Evolutionary conservation across 768 basidiomycete species (phyloP), one percentile per base, ranked within the genome.

Genomic region (Mycena sanguinolenta): DNA sequence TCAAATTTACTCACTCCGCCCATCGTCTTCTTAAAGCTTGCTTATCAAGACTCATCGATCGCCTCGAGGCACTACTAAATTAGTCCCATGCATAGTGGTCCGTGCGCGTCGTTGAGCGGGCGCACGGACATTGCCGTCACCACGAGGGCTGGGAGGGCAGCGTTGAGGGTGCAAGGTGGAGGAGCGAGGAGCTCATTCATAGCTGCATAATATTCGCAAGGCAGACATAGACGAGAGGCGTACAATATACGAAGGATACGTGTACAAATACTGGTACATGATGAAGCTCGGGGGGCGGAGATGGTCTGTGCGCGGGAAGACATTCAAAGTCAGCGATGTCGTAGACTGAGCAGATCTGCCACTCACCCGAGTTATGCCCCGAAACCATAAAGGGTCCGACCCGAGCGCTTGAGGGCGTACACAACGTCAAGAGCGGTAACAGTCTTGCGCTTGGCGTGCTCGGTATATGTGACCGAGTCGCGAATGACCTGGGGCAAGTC

Each of bases 341-440:
- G 9, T 4, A 14, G 21, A 46, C 19, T 0, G 14, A 25, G 2
- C 34, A 57, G 12, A 13, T 13, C 55, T n/a, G 6, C 23, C 21
- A 57, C 55, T 34, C 34, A 54, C 55, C 55, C 6, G 3, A 38
- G 12, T 84, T 84, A 92, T 74, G 90, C 91, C 82, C 92, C 92
- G 82, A 93, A 92, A 82, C 92, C 93, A 77, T 94, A 94, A 50
- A 94, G 87, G 64, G 92, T 94, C 72, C 92, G 89, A 10, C 90
- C 90, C 8, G 89, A 90, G 54, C 90, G 88, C 84, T 91, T 91
- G 75, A 91, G 85, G 28, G 90, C 90, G 65, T 91, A 91, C 25
- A 91, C 90, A 64, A 91, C 94, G 76, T 95, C 94, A 75, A 95
- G 91, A 30, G 94, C 93, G 52, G 94, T 95, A 69, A 95, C 93